Evolutionary conservation across 306 rosid species (phyloP).

Genomic region (Elaeagnus macrophylla): DNA sequence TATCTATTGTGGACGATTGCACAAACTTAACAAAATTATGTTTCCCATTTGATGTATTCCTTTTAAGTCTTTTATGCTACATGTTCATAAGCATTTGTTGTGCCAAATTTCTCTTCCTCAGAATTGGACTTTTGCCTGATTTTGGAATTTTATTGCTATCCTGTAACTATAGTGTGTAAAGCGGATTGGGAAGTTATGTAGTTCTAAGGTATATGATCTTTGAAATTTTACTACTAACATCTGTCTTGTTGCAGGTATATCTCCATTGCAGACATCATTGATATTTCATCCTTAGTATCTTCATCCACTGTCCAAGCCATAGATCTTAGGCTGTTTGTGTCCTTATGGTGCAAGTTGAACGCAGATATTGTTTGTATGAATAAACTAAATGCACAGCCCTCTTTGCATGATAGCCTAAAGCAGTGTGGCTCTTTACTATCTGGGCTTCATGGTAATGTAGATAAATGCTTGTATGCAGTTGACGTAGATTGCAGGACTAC

Average conservation of each 20-base stretch:
- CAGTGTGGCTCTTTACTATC: constrained; percentile 55
- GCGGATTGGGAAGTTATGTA: not conserved
- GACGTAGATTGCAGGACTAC: constrained; percentile 74
- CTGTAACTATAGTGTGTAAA: not conserved
- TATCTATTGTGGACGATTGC: no score
- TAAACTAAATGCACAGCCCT: constrained; percentile 24
- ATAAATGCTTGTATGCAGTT: constrained; percentile 57
- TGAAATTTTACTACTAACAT: constrained; percentile 1
- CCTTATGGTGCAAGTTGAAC: constrained; percentile 56
- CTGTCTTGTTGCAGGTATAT: constrained; percentile 44
- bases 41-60: no score
- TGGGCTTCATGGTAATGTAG: constrained; percentile 39
- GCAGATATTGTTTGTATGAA: constrained; percentile 39
- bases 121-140: not conserved
- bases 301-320: constrained; percentile 42
- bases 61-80: no score
- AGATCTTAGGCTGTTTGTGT: constrained; percentile 69
- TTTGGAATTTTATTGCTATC: not conserved
- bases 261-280: constrained; percentile 68
- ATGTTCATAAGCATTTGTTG: no score
- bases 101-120: not conserved
- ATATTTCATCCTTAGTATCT: constrained; percentile 56
- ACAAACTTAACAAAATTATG: no score
- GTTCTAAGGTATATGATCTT: not conserved
- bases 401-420: constrained; percentile 38